Evolutionary conservation across 2,329 filamentous ascomycete species (phyloP).

Genomic region (Trichoderma atroviride): DNA sequence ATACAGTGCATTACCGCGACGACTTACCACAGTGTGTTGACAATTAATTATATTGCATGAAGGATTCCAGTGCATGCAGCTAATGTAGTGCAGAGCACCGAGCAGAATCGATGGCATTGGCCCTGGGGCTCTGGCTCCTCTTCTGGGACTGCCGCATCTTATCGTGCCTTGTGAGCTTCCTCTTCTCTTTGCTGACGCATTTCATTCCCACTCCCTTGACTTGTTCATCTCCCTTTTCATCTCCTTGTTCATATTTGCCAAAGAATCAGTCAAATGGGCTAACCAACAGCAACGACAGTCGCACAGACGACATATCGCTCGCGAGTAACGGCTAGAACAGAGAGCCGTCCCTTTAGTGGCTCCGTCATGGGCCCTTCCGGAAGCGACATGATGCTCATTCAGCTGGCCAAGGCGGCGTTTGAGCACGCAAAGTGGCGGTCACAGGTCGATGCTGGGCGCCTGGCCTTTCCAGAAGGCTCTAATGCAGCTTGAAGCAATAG

Average conservation of each 20-base stretch:
- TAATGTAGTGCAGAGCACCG: slow-evolving; percentile 33
- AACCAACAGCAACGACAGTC: slow-evolving; percentile 5
- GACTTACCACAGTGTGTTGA: slow-evolving; percentile 34
- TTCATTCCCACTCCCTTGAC: not conserved
- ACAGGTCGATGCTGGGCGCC: slow-evolving; percentile 36
- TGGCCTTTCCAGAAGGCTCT: slow-evolving; percentile 35
- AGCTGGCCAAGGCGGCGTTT: slow-evolving; percentile 37
- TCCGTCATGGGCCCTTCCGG: slow-evolving; percentile 37
- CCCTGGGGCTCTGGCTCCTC: slow-evolving; percentile 34
- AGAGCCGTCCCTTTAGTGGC: slow-evolving; percentile 38
- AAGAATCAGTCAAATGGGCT: not conserved
- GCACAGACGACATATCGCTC: slow-evolving; percentile 36
- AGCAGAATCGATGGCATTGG: slow-evolving; percentile 34
- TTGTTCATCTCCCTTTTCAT: not conserved
- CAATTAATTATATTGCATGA: slow-evolving; percentile 5
- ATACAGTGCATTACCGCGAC: slow-evolving; percentile 34
- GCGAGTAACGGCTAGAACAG: slow-evolving; percentile 34
- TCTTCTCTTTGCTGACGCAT: not conserved
- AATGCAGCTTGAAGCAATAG: slow-evolving; percentile 2
- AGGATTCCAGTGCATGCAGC: slow-evolving; percentile 21
- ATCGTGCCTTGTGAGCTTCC: slow-evolving; percentile 41
- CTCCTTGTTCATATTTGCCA: not conserved
- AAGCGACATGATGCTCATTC: slow-evolving; percentile 35
- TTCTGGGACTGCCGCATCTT: slow-evolving; percentile 39
- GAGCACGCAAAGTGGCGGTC: slow-evolving; percentile 36